These are phyloP conservation scores for Gracilaria gracilis DNA, from an alignment of 23 red algal species.

Conservation along the genomic window DNA sequence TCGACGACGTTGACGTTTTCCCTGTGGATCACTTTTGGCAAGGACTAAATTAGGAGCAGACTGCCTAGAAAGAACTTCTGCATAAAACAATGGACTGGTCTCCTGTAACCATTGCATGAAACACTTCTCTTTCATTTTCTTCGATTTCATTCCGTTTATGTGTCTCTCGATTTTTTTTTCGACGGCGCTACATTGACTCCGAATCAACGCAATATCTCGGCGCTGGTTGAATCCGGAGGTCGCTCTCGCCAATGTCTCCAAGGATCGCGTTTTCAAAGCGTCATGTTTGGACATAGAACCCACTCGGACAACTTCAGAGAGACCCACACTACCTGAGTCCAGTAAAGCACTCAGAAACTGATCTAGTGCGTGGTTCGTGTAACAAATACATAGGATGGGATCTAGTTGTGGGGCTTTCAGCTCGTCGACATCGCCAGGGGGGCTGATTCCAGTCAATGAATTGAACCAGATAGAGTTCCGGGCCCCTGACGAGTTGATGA, in stretches of 20 bases:
- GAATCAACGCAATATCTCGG: neutral
- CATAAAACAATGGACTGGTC: neutral
- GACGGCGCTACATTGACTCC: neutral
- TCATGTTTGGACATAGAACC: slow-evolving; percentile 14
- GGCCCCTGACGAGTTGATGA: neutral
- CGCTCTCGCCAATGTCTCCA: neutral
- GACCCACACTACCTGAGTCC: neutral
- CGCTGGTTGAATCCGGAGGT: neutral
- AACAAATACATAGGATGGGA: slow-evolving; percentile 50
- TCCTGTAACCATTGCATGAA: slow-evolving; percentile 17
- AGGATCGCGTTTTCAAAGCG: neutral
- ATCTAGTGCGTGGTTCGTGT: slow-evolving; percentile 72
- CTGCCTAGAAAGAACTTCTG: neutral
- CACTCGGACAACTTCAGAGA: slow-evolving; percentile 35
- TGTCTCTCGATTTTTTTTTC: neutral
- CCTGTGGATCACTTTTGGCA: neutral
- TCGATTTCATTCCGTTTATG: neutral
- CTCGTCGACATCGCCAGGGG: neutral
- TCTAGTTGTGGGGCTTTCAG: neutral
- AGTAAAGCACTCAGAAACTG: slow-evolving; percentile 54
- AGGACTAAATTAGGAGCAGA: neutral
- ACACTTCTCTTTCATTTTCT: neutral
- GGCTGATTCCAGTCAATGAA: neutral
- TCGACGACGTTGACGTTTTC: neutral
- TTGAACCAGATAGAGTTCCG: neutral